Conservation (phyloP, 345 rosid species). For the Jatropha curcas region DNA sequence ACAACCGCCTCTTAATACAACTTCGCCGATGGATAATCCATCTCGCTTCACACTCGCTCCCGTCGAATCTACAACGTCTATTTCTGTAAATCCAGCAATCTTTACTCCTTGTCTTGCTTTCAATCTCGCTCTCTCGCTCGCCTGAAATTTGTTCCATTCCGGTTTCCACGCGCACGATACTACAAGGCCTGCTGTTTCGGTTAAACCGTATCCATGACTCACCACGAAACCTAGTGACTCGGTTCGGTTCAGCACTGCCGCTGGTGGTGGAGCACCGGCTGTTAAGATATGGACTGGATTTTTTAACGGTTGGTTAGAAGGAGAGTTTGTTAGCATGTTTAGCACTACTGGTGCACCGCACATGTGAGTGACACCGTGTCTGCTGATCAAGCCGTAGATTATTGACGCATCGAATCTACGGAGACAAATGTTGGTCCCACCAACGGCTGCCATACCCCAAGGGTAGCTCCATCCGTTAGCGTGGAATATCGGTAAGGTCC, state of each 20-base stretch:
- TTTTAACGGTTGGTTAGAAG: background rate
- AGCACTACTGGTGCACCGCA: slow-evolving; percentile 31
- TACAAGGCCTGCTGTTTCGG: slow-evolving; percentile 19
- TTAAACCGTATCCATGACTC: slow-evolving; percentile 32
- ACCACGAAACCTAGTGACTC: slow-evolving; percentile 31
- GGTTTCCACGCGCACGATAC: slow-evolving; percentile 26
- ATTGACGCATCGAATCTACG: slow-evolving; percentile 20
- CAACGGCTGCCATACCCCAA: slow-evolving; percentile 29
- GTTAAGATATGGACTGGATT: slow-evolving; percentile 19
- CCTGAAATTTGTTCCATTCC: slow-evolving; percentile 23
- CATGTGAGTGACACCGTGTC: slow-evolving; percentile 33
- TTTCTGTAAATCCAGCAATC: slow-evolving; percentile 9
- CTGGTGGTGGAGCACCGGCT: slow-evolving; percentile 30
- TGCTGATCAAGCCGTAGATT: slow-evolving; percentile 17
- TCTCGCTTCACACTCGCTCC: slow-evolving; percentile 22
- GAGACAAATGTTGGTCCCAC: slow-evolving; percentile 29
- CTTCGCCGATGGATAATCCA: slow-evolving; percentile 20
- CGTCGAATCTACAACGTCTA: slow-evolving; percentile 16
- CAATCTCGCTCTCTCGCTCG: slow-evolving; percentile 15
- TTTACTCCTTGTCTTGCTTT: slow-evolving; percentile 33
- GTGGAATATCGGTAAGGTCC: slow-evolving; percentile 33
- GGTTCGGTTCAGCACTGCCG: slow-evolving; percentile 2
- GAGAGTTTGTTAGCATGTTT: slow-evolving; percentile 25
- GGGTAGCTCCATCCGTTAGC: slow-evolving; percentile 32
- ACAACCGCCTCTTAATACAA: slow-evolving; percentile 23